phyloP scores from a whole-genome alignment of 176 grass and related monocot genomes.

The Neostapfia colusana region DNA sequence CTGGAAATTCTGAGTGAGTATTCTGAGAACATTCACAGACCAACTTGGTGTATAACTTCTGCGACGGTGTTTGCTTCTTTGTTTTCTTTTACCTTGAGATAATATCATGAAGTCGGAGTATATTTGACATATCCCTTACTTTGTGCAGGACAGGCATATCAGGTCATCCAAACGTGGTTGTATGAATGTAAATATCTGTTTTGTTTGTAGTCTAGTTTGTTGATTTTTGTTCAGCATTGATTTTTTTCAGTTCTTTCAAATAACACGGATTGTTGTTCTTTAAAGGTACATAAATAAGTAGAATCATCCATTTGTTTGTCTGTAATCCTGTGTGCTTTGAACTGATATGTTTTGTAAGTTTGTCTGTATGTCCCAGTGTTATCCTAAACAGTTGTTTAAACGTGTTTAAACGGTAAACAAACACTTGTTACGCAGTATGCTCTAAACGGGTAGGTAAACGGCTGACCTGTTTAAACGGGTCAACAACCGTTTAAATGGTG shows the following conservation, averaged over 20 bases:
- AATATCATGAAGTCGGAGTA: not conserved
- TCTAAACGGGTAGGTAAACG: too few relatives aligned
- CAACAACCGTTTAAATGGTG: too few relatives aligned
- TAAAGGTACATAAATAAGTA: slow-evolving; percentile 27
- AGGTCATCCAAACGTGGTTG: not conserved
- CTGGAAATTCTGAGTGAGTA: not conserved
- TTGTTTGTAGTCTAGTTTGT: not conserved
- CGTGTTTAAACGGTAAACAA: too few relatives aligned
- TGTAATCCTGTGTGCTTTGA: not conserved
- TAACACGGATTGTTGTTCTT: slow-evolving; percentile 7
- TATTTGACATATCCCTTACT: not conserved
- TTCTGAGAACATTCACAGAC: not conserved
- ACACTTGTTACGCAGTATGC: too few relatives aligned
- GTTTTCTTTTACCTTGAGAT: not conserved
- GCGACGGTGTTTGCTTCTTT: not conserved
- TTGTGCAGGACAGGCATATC: slow-evolving; percentile 32
- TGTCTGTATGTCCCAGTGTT: not conserved
- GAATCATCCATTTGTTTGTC: not conserved
- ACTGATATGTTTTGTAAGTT: not conserved
- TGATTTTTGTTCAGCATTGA: slow-evolving; percentile 17
- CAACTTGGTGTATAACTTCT: not conserved
- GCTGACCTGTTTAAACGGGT: too few relatives aligned
- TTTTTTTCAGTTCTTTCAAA: slow-evolving; percentile 26
- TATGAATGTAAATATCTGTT: slow-evolving; percentile 31
- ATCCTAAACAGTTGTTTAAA: too few relatives aligned